A percentile compares a stretch with the other conserved stretches of the same genome.
These are phyloP conservation scores for Nicotiana undulata DNA, from an alignment of 257 asterid genomes.

Conservation along the genomic window DNA sequence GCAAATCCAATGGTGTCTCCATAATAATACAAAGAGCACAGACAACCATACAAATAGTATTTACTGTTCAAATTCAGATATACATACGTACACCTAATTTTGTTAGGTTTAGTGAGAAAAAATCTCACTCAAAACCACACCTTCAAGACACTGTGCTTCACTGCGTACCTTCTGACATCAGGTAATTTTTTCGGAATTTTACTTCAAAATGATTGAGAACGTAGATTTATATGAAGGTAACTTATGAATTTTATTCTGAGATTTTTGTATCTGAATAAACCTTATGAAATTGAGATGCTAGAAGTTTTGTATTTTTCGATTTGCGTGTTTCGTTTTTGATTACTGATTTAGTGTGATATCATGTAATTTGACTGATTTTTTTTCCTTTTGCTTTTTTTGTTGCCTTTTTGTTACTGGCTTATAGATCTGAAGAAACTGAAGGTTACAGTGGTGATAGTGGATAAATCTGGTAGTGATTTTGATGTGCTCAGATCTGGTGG, in stretches of 20 bases:
- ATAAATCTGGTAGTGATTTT: slow-evolving; percentile 17
- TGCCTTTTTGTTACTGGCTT: slow-evolving; percentile 2
- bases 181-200: background rate
- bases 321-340: background rate
- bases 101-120: background rate
- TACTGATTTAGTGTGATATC: background rate
- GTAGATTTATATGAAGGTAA: no score
- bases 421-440: slow-evolving; percentile 77
- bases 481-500: slow-evolving; percentile 66
- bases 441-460: slow-evolving; percentile 26
- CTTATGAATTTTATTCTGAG: no score
- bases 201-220: no score
- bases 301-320: slow-evolving; percentile 20
- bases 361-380: background rate
- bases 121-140: background rate
- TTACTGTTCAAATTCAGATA: background rate
- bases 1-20: background rate
- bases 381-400: no score
- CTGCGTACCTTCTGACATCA: background rate
- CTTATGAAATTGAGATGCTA: background rate
- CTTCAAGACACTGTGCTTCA: background rate
- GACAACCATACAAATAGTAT: no score
- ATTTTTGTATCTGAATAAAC: no score
- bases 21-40: background rate
- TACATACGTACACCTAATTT: no score